phyloP scores from a whole-genome alignment of 179 eudicot genomes.

The Amaranthus tricolor region DNA sequence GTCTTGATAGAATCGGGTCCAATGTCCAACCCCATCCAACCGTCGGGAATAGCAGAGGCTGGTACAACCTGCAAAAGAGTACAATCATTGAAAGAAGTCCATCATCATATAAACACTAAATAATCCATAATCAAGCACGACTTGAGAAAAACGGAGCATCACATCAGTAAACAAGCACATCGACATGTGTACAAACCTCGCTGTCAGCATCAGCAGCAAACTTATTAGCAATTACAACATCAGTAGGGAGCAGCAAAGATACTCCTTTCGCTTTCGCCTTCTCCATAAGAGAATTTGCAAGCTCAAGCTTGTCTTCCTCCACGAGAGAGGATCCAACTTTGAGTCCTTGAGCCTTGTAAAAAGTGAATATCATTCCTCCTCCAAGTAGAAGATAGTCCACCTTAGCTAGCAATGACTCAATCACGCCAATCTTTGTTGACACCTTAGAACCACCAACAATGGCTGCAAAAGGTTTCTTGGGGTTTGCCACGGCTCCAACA shows the following conservation, averaged over 20 bases:
- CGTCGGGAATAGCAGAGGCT: slow-evolving; percentile 68
- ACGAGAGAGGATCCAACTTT: slow-evolving; percentile 76
- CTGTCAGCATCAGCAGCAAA: slow-evolving; percentile 89
- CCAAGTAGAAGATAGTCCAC: slow-evolving; percentile 62
- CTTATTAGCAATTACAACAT: slow-evolving; percentile 80
- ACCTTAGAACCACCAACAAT: slow-evolving; percentile 95
- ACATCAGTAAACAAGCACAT: neutral
- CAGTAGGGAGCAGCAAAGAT: slow-evolving; percentile 64
- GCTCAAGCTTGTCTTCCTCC: slow-evolving; percentile 78
- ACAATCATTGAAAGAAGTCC: slow-evolving; percentile 2
- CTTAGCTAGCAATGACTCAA: slow-evolving; percentile 70
- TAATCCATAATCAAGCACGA: neutral
- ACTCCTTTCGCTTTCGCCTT: slow-evolving; percentile 84
- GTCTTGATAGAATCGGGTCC: slow-evolving; percentile 75
- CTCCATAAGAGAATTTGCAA: slow-evolving; percentile 62
- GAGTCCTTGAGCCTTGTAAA: slow-evolving; percentile 79
- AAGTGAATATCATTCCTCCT: slow-evolving; percentile 82
- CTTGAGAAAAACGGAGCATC: neutral
- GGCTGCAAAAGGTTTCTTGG: slow-evolving; percentile 92
- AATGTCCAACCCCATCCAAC: slow-evolving; percentile 80
- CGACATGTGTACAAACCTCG: slow-evolving; percentile 42
- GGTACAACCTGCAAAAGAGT: slow-evolving; percentile 48
- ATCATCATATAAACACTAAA: neutral
- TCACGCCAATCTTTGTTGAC: slow-evolving; percentile 80
- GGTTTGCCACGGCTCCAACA: slow-evolving; percentile 80